A percentile compares a stretch with the other conserved stretches of the same genome.
Evolutionary conservation across 352 stramenopile species (phyloP).

Genomic region (Phytophthora fragariaefolia): DNA sequence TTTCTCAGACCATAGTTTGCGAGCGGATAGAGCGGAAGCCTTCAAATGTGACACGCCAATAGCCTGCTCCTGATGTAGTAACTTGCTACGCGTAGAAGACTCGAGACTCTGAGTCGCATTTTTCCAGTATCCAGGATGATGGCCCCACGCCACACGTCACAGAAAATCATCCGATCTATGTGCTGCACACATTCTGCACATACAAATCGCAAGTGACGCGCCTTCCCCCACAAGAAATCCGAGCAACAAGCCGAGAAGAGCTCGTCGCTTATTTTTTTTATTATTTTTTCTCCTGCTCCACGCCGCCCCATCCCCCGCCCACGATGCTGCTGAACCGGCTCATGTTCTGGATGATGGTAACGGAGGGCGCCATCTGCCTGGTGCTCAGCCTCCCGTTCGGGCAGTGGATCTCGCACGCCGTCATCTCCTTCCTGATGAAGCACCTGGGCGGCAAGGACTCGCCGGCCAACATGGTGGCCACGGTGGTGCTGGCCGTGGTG

Average conservation of each 20-base stretch:
- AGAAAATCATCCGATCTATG: slow-evolving; percentile 3
- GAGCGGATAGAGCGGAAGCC: too few species aligned
- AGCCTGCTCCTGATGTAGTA: neutral
- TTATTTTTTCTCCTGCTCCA: neutral
- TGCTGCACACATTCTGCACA: slow-evolving; percentile 10
- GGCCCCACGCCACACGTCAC: slow-evolving; percentile 29
- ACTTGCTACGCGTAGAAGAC: neutral
- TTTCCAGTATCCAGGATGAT: neutral
- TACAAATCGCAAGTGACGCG: slow-evolving; percentile 13
- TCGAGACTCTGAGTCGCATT: too few species aligned
- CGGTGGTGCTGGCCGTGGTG: slow-evolving; percentile 64
- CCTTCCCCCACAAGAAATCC: slow-evolving; percentile 7
- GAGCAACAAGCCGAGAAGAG: slow-evolving; percentile 2
- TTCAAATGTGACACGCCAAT: too few species aligned
- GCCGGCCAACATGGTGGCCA: slow-evolving; percentile 48
- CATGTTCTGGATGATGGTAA: slow-evolving; percentile 64
- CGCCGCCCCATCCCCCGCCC: neutral
- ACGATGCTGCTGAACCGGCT: slow-evolving; percentile 65
- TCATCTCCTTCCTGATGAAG: slow-evolving; percentile 67
- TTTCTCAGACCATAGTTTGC: too few species aligned
- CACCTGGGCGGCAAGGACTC: slow-evolving; percentile 56
- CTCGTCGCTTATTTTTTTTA: neutral
- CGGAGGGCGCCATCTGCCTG: slow-evolving; percentile 53
- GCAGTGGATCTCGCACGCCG: slow-evolving; percentile 54
- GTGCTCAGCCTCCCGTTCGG: slow-evolving; percentile 65